Base-by-base conservation (phyloP, 2,329 filamentous ascomycete genomes). In the Metarhizium brunneum region DNA sequence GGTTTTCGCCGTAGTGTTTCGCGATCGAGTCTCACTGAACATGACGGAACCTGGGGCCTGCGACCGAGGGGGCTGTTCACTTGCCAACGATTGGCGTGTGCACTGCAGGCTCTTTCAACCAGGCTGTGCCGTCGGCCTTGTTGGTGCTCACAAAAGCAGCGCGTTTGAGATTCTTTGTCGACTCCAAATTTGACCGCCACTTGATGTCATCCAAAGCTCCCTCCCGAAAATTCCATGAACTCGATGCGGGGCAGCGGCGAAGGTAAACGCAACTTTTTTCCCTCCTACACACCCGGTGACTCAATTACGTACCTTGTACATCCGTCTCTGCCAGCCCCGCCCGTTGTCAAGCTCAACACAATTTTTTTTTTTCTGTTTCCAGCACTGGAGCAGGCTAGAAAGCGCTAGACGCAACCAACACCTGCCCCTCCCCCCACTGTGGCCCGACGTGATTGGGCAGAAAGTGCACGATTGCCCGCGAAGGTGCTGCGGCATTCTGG, bases 401-500 rank as follows among this genome's bases (percentile, higher is more conserved):
- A 16, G n/a, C 42, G 13, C 45, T 48, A 29, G 45, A 48, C 16
- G 25, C 45, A 48, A 25, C 36, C 49, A 38, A 51, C 3, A 51
- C 16, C 20, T 18, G 10, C 49, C 30, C 49, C 14, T 29, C 18
- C 49, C 20, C 29, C 47, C 47, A n/a, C 20, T 25, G 6, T 36
- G 7, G 16, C 6, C 32, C 14, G 32, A 36, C 16, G 14, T 40
- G 49, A 36, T 40, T 51, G 49, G 49, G 16, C 36, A 25, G 3
- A 25, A 25, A 25, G 25, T 4, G 25, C 25, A 16, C 25, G 6
- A 7, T 11, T 18, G 6, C 29, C 2, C 10, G 29, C 47, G 18
- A 49, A 38, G 62, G 61, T 66, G 61, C 69, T 65, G 69, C 66
- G 67, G 61, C 57, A 63, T 72, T 72, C 70, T 63, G 54, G 59